These are phyloP conservation scores for Asclepias syriaca DNA, from an alignment of 257 asterid genomes.

Conservation along the genomic window DNA sequence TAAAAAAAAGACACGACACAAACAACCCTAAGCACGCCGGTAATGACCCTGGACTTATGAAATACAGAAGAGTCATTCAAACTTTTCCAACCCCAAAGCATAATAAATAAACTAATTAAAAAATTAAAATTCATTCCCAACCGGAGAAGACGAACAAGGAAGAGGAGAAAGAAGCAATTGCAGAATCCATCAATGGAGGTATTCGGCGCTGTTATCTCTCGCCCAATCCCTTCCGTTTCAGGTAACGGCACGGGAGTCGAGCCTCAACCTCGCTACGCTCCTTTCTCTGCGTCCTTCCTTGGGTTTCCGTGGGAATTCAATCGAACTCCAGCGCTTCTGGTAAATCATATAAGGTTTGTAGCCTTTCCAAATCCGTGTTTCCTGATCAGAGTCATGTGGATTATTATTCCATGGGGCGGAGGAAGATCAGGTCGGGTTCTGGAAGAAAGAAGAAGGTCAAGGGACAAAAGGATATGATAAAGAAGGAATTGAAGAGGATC, in stretches of 20 bases:
- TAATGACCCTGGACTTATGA: background rate
- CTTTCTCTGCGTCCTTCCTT: background rate
- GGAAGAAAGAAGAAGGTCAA: constrained; percentile 19
- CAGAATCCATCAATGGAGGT: constrained; percentile 9
- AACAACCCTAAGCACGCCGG: background rate
- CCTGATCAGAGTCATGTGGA: constrained; percentile 46
- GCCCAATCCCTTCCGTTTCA: background rate
- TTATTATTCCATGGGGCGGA: constrained; percentile 38
- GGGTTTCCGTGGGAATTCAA: background rate
- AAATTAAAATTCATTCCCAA: too few relatives aligned
- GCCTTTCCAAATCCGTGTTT: constrained; percentile 21
- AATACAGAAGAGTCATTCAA: too few relatives aligned
- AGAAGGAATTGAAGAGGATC: constrained; percentile 63
- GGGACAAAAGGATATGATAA: constrained; percentile 41
- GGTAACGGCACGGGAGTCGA: background rate
- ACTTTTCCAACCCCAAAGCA: background rate
- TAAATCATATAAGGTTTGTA: background rate
- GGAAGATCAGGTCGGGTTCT: constrained; percentile 17
- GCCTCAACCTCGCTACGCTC: background rate
- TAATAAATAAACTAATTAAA: background rate
- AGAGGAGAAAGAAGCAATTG: too few relatives aligned
- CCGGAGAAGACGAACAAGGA: background rate
- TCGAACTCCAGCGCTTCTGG: background rate
- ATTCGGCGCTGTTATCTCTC: background rate
- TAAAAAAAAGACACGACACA: constrained; percentile 27